Evolutionary conservation across 1,139 yeast species (phyloP).

Genomic region (Candida gigantensis): DNA sequence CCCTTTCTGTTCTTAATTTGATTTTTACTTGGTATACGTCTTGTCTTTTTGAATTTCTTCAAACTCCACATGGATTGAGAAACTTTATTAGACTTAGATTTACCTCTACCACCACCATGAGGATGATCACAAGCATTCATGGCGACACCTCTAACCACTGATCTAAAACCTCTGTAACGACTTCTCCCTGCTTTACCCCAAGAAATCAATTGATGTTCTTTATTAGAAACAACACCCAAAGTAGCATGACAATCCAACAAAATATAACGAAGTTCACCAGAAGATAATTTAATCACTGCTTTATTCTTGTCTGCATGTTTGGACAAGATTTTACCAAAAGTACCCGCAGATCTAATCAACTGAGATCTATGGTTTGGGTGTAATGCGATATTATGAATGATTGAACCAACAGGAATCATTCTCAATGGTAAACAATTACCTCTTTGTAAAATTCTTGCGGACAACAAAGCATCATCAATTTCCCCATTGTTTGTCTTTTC

Average conservation of each 20-base stretch:
- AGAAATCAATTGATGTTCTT: conserved; percentile 85
- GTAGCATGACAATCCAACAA: conserved; percentile 89
- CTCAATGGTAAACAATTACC: conserved; percentile 93
- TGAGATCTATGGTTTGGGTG: conserved; percentile 81
- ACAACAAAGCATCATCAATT: conserved; percentile 87
- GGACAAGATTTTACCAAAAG: conserved; percentile 85
- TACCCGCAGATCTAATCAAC: conserved; percentile 91
- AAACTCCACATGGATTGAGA: conserved; percentile 98
- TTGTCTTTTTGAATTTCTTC: conserved; percentile 91
- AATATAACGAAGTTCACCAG: conserved; percentile 93
- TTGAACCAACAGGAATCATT: conserved; percentile 92
- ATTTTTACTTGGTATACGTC: conserved; percentile 30
- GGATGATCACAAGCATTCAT: conserved; percentile 99
- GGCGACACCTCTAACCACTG: conserved; percentile 97
- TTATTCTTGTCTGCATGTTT: conserved; percentile 69
- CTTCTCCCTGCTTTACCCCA: conserved; percentile 98
- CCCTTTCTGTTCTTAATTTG: conserved; percentile 15
- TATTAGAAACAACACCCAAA: conserved; percentile 90
- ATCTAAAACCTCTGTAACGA: conserved; percentile 91
- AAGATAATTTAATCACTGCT: conserved; percentile 80
- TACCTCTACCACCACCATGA: conserved; percentile 99
- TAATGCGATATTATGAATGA: conserved; percentile 85
- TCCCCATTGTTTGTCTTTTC: conserved; percentile 62
- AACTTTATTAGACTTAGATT: conserved; percentile 90
- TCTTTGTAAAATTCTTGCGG: conserved; percentile 83